Conservation (phyloP, 192 early-diverging fungal genomes). For the Thamnidium elegans region DNA sequence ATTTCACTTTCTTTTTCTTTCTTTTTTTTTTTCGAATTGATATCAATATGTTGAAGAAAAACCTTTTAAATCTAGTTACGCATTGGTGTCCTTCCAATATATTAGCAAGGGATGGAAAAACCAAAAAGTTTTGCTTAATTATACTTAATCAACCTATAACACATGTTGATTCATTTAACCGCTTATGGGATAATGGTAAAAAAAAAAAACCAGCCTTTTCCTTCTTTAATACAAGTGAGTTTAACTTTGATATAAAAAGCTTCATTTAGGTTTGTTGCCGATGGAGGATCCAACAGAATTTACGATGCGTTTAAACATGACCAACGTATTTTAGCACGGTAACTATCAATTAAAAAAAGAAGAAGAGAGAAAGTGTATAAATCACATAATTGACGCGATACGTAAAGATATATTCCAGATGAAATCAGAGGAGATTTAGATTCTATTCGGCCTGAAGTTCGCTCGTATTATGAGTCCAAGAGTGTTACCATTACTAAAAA, state of each 20-base stretch:
- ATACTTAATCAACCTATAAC: conserved; percentile 23
- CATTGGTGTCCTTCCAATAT: conserved; percentile 25
- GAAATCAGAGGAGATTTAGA: conserved; percentile 86
- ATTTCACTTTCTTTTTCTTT: too few relatives aligned
- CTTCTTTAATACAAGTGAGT: background rate
- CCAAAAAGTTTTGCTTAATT: conserved; percentile 24
- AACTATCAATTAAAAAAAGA: conserved; percentile 6
- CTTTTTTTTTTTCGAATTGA: too few relatives aligned
- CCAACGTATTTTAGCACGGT: conserved; percentile 20
- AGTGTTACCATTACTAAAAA: conserved; percentile 52
- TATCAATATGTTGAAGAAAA: too few relatives aligned
- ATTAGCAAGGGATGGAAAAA: background rate
- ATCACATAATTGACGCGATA: background rate
- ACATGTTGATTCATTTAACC: conserved; percentile 4
- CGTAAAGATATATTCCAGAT: conserved; percentile 68
- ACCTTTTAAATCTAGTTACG: too few relatives aligned
- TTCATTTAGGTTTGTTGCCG: conserved; percentile 66
- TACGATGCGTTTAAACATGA: conserved; percentile 61
- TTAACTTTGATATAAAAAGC: conserved; percentile 39
- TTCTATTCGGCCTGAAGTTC: conserved; percentile 62
- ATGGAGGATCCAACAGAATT: conserved; percentile 88
- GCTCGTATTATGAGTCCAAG: conserved; percentile 62
- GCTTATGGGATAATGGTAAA: conserved; percentile 29
- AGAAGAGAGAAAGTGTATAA: background rate
- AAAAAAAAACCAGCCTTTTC: too few relatives aligned